Conservation (phyloP, 73 alveolate genomes). For the Blepharisma stoltei region DNA sequence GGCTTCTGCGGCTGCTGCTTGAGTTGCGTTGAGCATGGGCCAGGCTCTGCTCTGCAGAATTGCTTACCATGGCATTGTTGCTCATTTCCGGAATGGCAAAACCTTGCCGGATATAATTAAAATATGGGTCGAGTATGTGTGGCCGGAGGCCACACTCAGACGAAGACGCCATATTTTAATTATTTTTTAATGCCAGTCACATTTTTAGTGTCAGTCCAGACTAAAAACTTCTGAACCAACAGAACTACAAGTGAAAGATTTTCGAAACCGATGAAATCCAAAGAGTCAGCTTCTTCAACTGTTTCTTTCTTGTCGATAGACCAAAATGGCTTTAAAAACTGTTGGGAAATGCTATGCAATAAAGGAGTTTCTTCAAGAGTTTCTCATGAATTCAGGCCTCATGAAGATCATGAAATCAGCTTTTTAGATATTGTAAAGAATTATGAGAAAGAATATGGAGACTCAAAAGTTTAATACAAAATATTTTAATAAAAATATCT, state of each 20-base stretch:
- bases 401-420: not conserved
- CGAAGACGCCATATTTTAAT: too few species aligned
- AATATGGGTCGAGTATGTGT: too few species aligned
- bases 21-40: too few species aligned
- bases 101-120: too few species aligned
- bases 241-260: conserved; percentile 50
- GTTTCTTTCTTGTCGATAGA: not conserved
- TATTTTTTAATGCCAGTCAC: conserved; percentile 33
- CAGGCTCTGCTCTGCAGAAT: too few species aligned
- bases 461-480: too few species aligned
- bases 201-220: conserved; percentile 32
- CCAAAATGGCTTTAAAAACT: conserved; percentile 10
- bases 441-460: not conserved
- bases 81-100: too few species aligned
- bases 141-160: too few species aligned
- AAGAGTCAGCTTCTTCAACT: not conserved
- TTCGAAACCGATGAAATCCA: conserved; percentile 27
- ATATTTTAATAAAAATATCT: too few species aligned
- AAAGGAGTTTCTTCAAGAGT: conserved; percentile 5
- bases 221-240: conserved; percentile 30
- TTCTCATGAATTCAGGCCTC: not conserved
- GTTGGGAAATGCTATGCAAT: not conserved
- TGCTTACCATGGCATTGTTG: too few species aligned
- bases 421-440: conserved; percentile 7
- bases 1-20: too few species aligned